These are phyloP conservation scores for Yamadazyma pseudoaaseri DNA, from an alignment of 1,139 yeast species.

Conservation along the genomic window DNA sequence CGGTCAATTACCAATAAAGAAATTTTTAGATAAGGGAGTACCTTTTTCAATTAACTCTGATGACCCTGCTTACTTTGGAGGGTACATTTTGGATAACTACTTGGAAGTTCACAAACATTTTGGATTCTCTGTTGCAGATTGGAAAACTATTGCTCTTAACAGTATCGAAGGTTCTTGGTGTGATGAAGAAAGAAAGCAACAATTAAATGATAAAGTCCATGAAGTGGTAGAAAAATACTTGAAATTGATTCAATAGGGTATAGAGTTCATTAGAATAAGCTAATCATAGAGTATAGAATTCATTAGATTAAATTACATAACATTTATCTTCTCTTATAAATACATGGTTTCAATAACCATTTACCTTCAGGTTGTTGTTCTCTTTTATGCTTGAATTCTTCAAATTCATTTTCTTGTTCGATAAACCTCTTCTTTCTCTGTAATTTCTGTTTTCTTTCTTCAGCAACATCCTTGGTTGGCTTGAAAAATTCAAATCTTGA, in stretches of 20 bases:
- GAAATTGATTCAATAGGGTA: conserved; percentile 1
- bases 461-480: conserved; percentile 69
- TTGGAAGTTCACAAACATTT: conserved; percentile 62
- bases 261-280: not conserved
- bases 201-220: conserved; percentile 43
- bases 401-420: conserved; percentile 64
- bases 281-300: not conserved
- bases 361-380: conserved; percentile 69
- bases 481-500: conserved; percentile 91
- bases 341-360: conserved; percentile 93
- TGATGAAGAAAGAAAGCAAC: conserved; percentile 48
- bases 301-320: not conserved
- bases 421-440: conserved; percentile 69
- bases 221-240: conserved; percentile 45
- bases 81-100: conserved; percentile 75
- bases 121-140: conserved; percentile 53
- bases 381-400: conserved; percentile 56
- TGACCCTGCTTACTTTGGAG: conserved; percentile 87
- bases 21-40: conserved; percentile 59
- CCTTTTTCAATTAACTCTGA: conserved; percentile 78
- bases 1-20: conserved; percentile 59
- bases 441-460: conserved; percentile 62
- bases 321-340: conserved; percentile 80
- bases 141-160: conserved; percentile 58
- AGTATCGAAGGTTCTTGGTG: conserved; percentile 75